Base-by-base conservation (phyloP, 2,329 filamentous ascomycete species). In the Colletotrichum sp. region DNA sequence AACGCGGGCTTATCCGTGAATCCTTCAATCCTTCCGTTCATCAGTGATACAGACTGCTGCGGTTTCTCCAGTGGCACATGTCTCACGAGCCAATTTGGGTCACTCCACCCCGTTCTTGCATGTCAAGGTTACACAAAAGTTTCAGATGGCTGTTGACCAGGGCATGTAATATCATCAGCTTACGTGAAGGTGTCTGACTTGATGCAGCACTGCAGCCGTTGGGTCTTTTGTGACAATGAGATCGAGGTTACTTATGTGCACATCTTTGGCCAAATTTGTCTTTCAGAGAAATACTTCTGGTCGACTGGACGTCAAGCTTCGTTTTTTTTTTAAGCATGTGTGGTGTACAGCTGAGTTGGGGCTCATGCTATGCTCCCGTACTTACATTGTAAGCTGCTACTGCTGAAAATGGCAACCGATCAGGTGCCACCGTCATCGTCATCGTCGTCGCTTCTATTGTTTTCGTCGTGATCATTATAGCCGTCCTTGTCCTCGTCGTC, bases 241-340 rank as follows among this genome's bases (percentile, higher is more conserved):
- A 4, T 49, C 10, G n/a, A 49, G 44, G 10, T 3, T n/a, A 49
- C n/a, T 49, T 21, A 0, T 6, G n/a, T 12, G 0, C 1, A 44
- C 18, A 1, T n/a, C 39, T n/a, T 44, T 13, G n/a, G 44, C n/a
- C 6, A 21, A 49, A 0, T 21, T 21, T 12, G n/a, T 4, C n/a
- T 21, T 12, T 0, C 10, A 4, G 10, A 49, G 9, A 3, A 7
- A 49, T 13, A 21, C 6, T 12, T 49, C 9, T 1, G 1, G 44
- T 0, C 44, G 6, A 49, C 6, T 21, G 3, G 3, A 13, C 9
- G n/a, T 49, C 44, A 49, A 12, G 18, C 8, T 49, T 44, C 3
- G 8, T 44, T 3, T 10, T 39, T 39, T 49, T 4, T 13, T 6
- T 0, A 13, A 0, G 9, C 18, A 49, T 21, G 44, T 21, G n/a